These are phyloP conservation scores for Clavispora fructus DNA, from an alignment of 805 yeast species.

Conservation along the genomic window DNA sequence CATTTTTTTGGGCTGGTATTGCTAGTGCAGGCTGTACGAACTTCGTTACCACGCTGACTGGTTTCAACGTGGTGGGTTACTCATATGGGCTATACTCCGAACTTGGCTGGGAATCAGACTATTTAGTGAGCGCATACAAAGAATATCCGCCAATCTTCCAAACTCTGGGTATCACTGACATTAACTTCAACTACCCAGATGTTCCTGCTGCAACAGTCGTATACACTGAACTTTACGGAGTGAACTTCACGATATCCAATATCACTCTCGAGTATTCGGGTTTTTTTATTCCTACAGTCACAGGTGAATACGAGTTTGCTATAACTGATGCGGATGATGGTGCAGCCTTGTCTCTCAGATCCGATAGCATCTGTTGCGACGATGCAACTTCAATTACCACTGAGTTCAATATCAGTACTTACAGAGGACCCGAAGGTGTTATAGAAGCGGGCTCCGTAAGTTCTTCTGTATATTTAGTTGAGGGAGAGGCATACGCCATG, in stretches of 20 bases:
- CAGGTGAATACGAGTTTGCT: neutral
- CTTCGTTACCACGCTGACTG: too few relatives aligned
- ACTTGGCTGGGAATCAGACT: too few relatives aligned
- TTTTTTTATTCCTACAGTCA: neutral
- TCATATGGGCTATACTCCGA: too few relatives aligned
- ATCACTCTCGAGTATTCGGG: neutral
- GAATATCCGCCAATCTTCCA: too few relatives aligned
- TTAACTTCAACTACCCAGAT: too few relatives aligned
- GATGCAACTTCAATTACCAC: neutral
- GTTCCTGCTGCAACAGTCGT: too few relatives aligned
- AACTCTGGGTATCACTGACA: too few relatives aligned
- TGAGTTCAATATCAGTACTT: neutral
- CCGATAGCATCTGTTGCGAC: neutral
- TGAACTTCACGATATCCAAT: constrained; percentile 4
- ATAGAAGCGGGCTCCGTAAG: neutral
- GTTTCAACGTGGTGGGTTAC: too few relatives aligned
- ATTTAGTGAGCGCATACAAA: too few relatives aligned
- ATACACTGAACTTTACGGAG: too few relatives aligned
- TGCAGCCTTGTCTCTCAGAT: neutral
- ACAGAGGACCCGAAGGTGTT: neutral
- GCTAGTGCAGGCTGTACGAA: too few relatives aligned
- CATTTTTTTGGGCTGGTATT: too few relatives aligned
- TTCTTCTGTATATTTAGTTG: neutral
- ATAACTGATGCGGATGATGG: neutral
- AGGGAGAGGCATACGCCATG: neutral